These are phyloP conservation scores for Volvariella volvacea DNA, from an alignment of 1,284 basidiomycete genomes.

Conservation along the genomic window DNA sequence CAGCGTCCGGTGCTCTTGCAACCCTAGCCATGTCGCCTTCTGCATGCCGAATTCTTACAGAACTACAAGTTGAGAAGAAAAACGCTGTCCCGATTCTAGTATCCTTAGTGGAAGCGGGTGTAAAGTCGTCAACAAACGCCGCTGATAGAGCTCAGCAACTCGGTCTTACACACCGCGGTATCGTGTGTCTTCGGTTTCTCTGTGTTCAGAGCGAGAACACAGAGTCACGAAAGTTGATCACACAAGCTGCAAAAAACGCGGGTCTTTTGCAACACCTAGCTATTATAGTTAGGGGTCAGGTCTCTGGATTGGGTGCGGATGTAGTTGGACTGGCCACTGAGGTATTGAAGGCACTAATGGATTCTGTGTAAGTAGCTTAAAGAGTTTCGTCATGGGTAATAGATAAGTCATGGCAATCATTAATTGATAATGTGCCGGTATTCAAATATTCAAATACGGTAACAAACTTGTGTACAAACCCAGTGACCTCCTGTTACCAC, in stretches of 20 bases:
- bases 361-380: too few relatives aligned
- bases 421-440: too few relatives aligned
- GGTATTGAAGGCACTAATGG: conserved; percentile 13
- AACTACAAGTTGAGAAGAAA: conserved; percentile 55
- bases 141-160: conserved; percentile 34
- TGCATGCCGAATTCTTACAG: conserved; percentile 57
- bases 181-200: conserved; percentile 65
- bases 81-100: conserved; percentile 56
- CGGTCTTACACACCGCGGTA: conserved; percentile 70
- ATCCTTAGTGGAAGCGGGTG: conserved; percentile 55
- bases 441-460: too few relatives aligned
- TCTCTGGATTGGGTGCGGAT: conserved; percentile 15
- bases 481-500: too few relatives aligned
- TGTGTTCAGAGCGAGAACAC: conserved; percentile 38
- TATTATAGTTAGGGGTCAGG: conserved; percentile 35
- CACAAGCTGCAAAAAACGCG: conserved; percentile 40
- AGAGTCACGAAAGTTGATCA: conserved; percentile 31
- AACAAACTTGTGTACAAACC: too few relatives aligned
- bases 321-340: conserved; percentile 22
- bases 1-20: conserved; percentile 83
- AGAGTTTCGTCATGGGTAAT: too few relatives aligned
- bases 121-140: conserved; percentile 24
- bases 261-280: conserved; percentile 45
- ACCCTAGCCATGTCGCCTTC: conserved; percentile 59
- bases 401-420: too few relatives aligned